phyloP scores from a whole-genome alignment of 495 filamentous ascomycete species.

The Extremus antarcticus region DNA sequence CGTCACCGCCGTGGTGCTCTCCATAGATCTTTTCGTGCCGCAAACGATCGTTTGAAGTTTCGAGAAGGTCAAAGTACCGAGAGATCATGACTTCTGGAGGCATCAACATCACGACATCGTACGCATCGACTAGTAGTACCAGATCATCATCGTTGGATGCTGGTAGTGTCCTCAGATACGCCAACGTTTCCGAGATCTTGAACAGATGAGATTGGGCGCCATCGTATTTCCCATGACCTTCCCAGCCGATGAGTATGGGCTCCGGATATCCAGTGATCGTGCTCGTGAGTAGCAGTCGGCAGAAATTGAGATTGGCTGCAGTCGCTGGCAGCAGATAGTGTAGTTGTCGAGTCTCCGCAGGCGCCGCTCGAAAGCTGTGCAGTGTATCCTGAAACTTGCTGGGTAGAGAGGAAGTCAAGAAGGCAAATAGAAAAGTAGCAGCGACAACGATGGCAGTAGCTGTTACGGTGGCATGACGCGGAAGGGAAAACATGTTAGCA shows the following conservation, averaged over 20 bases:
- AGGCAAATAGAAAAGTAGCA: too few relatives aligned
- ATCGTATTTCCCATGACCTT: constrained; percentile 12
- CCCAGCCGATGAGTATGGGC: constrained; percentile 28
- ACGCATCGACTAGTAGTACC: not conserved
- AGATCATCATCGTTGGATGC: constrained; percentile 24
- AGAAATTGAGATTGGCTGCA: constrained; percentile 39
- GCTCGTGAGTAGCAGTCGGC: constrained; percentile 48
- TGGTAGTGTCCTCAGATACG: constrained; percentile 40
- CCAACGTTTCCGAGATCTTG: constrained; percentile 37
- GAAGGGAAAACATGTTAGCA: too few relatives aligned
- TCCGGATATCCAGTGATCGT: constrained; percentile 52
- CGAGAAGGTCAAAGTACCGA: constrained; percentile 41
- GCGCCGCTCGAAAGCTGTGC: too few relatives aligned
- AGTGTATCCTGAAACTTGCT: too few relatives aligned
- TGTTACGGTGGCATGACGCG: too few relatives aligned
- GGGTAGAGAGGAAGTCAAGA: too few relatives aligned
- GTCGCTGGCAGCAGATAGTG: constrained; percentile 49
- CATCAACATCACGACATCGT: constrained; percentile 51
- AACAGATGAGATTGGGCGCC: constrained; percentile 26
- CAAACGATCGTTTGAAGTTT: constrained; percentile 40
- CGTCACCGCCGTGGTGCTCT: constrained; percentile 1
- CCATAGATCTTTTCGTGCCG: constrained; percentile 4
- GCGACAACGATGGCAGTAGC: too few relatives aligned
- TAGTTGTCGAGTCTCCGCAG: too few relatives aligned
- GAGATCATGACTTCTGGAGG: constrained; percentile 46